Conservation (phyloP, 2,329 filamentous ascomycete genomes). For the Lomentospora prolificans region DNA sequence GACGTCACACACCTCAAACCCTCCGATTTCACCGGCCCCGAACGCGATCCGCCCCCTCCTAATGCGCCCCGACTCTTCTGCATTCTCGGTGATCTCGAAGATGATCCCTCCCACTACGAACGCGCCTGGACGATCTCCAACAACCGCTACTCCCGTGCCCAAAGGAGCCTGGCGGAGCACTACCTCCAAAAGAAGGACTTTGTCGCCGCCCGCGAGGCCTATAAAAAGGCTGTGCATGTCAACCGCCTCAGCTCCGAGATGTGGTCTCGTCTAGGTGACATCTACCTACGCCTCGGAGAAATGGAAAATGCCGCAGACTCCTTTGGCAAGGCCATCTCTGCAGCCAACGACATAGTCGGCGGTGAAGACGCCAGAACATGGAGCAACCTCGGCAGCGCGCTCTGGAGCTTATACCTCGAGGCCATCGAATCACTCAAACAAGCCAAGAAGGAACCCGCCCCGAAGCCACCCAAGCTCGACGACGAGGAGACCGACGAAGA, state of each 20-base stretch:
- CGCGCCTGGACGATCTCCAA: conserved; percentile 83
- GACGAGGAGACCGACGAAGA: conserved; percentile 17
- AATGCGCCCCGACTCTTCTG: conserved; percentile 86
- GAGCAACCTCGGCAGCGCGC: conserved; percentile 84
- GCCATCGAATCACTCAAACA: conserved; percentile 27
- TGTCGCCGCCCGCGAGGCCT: conserved; percentile 63
- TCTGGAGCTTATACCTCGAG: conserved; percentile 59
- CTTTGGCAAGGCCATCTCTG: conserved; percentile 71
- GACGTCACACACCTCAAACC: conserved; percentile 49
- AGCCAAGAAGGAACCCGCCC: conserved; percentile 14
- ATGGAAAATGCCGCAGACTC: conserved; percentile 75
- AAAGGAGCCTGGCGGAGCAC: conserved; percentile 74
- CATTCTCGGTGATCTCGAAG: conserved; percentile 83
- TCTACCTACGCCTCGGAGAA: conserved; percentile 65
- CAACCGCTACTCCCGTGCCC: conserved; percentile 72
- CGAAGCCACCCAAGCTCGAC: conserved; percentile 18
- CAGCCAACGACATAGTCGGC: conserved; percentile 50
- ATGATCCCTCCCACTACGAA: conserved; percentile 64
- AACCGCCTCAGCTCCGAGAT: conserved; percentile 74
- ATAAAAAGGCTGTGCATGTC: conserved; percentile 63
- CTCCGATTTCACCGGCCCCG: conserved; percentile 45
- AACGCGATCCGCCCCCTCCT: conserved; percentile 56
- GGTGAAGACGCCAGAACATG: conserved; percentile 86
- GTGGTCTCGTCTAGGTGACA: conserved; percentile 88
- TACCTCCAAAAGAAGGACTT: conserved; percentile 60